These are phyloP conservation scores for Malassezia yamatoensis DNA, from an alignment of 1,284 basidiomycete species.

Conservation along the genomic window DNA sequence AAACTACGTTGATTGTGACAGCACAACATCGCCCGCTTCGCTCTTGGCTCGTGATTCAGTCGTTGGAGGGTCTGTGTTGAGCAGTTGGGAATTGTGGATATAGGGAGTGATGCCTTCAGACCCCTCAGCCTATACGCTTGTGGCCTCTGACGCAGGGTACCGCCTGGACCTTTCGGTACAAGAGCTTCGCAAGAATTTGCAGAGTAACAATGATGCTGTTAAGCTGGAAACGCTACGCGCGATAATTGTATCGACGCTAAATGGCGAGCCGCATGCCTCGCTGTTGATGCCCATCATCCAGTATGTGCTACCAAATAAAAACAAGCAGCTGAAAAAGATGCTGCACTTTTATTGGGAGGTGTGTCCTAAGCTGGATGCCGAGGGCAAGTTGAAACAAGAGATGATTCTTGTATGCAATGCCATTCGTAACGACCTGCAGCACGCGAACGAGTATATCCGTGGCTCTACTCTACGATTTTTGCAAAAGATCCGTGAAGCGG, in stretches of 20 bases:
- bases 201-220: conserved; percentile 94
- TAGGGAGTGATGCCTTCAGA: conserved; percentile 14
- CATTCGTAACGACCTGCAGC: conserved; percentile 96
- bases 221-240: conserved; percentile 92
- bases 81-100: not conserved
- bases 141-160: conserved; percentile 15
- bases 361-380: conserved; percentile 94
- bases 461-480: conserved; percentile 92
- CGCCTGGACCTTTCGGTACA: conserved; percentile 26
- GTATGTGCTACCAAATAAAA: conserved; percentile 85
- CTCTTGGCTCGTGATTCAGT: conserved; percentile 6
- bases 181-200: conserved; percentile 74
- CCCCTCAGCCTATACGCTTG: conserved; percentile 17
- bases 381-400: conserved; percentile 96
- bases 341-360: conserved; percentile 98
- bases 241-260: conserved; percentile 90
- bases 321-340: conserved; percentile 96
- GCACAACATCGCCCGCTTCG: conserved; percentile 5
- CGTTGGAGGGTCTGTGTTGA: conserved; percentile 3
- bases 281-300: conserved; percentile 98
- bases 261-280: conserved; percentile 79
- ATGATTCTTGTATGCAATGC: conserved; percentile 99
- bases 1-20: not conserved
- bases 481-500: conserved; percentile 86
- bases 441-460: conserved; percentile 98